Conservation (phyloP, 2,329 filamentous ascomycete genomes). For the Xylaria sp. region DNA sequence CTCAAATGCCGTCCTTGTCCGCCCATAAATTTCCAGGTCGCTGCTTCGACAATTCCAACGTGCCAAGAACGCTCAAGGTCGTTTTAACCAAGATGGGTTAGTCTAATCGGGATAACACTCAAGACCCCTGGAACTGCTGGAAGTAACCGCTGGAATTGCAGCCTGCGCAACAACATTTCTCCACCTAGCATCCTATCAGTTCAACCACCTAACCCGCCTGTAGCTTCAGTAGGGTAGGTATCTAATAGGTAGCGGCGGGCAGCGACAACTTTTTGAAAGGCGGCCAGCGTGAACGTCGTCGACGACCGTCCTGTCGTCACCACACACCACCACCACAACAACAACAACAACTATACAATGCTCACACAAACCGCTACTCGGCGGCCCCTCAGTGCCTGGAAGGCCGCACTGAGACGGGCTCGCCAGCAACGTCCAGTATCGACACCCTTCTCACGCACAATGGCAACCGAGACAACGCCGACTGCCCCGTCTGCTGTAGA, state of each 20-base stretch:
- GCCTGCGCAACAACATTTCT: slow-evolving; percentile 33
- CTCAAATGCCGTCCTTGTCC: not conserved
- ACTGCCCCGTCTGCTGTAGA: slow-evolving; percentile 16
- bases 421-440: slow-evolving; percentile 52
- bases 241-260: too few species aligned
- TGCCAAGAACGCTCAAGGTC: slow-evolving; percentile 26
- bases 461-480: slow-evolving; percentile 50
- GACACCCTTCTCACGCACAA: slow-evolving; percentile 49
- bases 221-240: not conserved
- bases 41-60: not conserved
- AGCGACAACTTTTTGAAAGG: slow-evolving; percentile 20
- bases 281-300: not conserved
- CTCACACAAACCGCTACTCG: slow-evolving; percentile 65
- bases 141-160: not conserved
- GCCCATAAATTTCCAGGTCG: slow-evolving; percentile 23
- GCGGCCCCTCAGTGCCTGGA: slow-evolving; percentile 75
- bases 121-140: not conserved
- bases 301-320: not conserved
- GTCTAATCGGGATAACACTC: not conserved
- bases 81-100: slow-evolving; percentile 5
- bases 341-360: slow-evolving; percentile 44
- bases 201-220: not conserved
- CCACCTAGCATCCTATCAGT: slow-evolving; percentile 27
- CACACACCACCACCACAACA: slow-evolving; percentile 2
- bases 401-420: slow-evolving; percentile 65